Percentiles rank a stretch among this genome's conserved stretches.
Conservation (phyloP, 352 stramenopile genomes). For the Globisporangium spinosum region DNA sequence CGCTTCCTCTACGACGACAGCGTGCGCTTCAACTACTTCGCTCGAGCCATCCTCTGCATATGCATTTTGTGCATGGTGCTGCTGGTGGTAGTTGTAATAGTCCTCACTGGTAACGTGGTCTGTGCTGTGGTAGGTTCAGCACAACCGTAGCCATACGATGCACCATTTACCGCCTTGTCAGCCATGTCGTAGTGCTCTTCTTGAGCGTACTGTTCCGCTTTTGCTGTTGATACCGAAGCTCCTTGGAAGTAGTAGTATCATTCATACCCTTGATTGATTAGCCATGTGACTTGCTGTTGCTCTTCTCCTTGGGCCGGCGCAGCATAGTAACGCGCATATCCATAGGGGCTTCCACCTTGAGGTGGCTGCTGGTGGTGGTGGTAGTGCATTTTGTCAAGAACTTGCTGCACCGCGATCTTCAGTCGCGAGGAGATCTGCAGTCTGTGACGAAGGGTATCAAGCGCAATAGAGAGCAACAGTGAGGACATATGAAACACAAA, state of each 20-base stretch:
- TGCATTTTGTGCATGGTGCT: not conserved
- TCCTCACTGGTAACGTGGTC: not conserved
- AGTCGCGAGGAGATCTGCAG: constrained; percentile 49
- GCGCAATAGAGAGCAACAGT: not conserved
- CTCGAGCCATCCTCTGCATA: not conserved
- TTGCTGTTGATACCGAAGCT: not conserved
- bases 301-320: not conserved
- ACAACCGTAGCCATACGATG: not conserved
- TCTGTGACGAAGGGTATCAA: constrained; percentile 15
- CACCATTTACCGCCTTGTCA: not conserved
- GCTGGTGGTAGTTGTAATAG: constrained; percentile 8
- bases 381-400: constrained; percentile 36
- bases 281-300: not conserved
- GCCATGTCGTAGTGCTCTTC: not conserved
- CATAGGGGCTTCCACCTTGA: constrained; percentile 9
- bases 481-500: not conserved
- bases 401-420: constrained; percentile 64
- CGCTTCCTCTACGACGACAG: constrained; percentile 33
- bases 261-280: not conserved
- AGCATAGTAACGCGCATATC: constrained; percentile 14
- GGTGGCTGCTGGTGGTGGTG: constrained; percentile 1
- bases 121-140: not conserved
- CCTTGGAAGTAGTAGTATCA: constrained; percentile 14
- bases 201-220: constrained; percentile 8
- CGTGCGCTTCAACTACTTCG: constrained; percentile 37